Evolutionary conservation across 441 rosid genomes (phyloP).

Genomic region (Gossypium trilobum): DNA sequence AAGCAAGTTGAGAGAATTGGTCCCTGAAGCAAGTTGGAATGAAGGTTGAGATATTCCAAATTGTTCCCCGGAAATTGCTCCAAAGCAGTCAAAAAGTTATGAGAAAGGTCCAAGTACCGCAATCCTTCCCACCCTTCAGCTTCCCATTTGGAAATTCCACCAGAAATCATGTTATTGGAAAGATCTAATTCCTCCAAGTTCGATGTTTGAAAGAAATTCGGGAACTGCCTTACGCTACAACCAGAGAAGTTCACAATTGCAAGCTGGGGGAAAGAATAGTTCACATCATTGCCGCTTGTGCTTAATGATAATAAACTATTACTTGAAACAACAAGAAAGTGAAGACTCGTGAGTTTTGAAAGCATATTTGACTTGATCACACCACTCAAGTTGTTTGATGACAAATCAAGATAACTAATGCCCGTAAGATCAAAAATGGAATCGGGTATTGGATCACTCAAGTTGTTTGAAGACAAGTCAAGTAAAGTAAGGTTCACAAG

Average conservation of each 20-base stretch:
- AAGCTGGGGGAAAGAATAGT: background rate
- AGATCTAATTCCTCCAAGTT: background rate
- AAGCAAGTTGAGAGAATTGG: background rate
- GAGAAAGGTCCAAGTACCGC: background rate
- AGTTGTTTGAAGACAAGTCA: no score
- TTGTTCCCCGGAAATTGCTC: conserved; percentile 3
- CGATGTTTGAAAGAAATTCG: background rate
- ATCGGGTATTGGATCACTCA: background rate
- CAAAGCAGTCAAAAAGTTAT: background rate
- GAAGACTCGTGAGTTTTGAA: background rate
- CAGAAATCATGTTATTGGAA: background rate
- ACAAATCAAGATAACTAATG: background rate
- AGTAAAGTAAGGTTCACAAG: no score
- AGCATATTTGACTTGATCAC: background rate
- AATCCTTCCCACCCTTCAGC: background rate
- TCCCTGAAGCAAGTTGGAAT: conserved; percentile 6
- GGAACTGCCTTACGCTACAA: background rate
- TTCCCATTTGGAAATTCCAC: background rate
- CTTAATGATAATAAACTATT: background rate
- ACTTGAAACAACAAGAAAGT: conserved; percentile 7
- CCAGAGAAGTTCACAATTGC: background rate
- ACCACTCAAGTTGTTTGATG: background rate
- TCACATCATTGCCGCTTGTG: background rate
- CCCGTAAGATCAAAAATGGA: background rate
- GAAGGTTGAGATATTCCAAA: conserved; percentile 11